Base-by-base conservation (phyloP, 2,329 filamentous ascomycete species). In the Penicillium sp. region DNA sequence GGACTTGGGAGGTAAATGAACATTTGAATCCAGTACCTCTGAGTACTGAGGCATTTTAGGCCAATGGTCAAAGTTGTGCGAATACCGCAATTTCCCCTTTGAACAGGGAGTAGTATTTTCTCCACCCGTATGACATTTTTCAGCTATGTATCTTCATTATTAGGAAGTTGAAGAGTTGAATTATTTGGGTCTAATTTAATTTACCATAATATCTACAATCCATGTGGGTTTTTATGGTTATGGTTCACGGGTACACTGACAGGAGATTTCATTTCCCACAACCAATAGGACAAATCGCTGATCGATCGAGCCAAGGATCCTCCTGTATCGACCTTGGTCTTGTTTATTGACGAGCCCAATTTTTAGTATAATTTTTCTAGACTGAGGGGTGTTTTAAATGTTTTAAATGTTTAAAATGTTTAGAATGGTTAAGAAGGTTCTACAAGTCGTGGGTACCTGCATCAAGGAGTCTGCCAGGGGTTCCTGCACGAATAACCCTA, bases 1-100 rank as follows among this genome's bases (percentile, higher is more conserved):
- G 14, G 69, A 72, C 35, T 47, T 70, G 48, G 46, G 53, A 9
- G 58, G 67, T 57, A 54, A 57, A n/a, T 61, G 54, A 61, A 44
- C 19, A 22, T 22, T 22, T 22, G 22, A 4, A 22, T 22, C 11
- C 36, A 26, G n/a, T 25, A 22, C 12, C 17, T 16, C 17, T 41
- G n/a, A n/a, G n/a, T n/a, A 41, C n/a, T n/a, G 17, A 16, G 35
- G 35, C 35, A 43, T 19, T 30, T 43, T 31, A 12, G 30, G 11
- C 36, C n/a, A 38, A 38, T 38, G 17, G 30, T 35, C 14, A 5
- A 46, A 3, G 22, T 10, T 36, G n/a, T 17, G n/a, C 8, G 10
- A 28, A 19, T 4, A 22, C n/a, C 19, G 17, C 17, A 47, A 40
- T 9, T 48, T 33, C 36, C 28, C 8, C 42, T 47, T 53, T 19